Evolutionary conservation across 108 stramenopile species (phyloP).

Genomic region (Fragilaria radians): DNA sequence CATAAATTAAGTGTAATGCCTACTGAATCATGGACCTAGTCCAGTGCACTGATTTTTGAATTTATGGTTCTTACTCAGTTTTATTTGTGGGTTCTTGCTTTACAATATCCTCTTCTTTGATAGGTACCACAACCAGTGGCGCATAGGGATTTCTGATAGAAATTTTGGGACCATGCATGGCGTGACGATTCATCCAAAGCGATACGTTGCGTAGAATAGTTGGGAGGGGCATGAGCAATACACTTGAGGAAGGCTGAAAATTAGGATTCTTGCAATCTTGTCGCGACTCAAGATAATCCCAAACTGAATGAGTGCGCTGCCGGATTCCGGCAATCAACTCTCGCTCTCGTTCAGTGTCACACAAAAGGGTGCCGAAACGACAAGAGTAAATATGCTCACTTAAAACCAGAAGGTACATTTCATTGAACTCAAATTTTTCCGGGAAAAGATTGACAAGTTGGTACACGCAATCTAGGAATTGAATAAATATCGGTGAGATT

Average conservation of each 20-base stretch:
- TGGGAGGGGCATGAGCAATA: conserved; percentile 75
- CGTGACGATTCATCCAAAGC: conserved; percentile 71
- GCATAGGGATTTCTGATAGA: conserved; percentile 34
- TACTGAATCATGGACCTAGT: too few species aligned
- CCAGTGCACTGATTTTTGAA: too few species aligned
- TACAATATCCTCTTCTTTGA: not conserved
- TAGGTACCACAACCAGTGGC: not conserved
- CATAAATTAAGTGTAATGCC: too few species aligned
- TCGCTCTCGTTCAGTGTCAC: conserved; percentile 85
- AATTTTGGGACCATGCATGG: conserved; percentile 59
- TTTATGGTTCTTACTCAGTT: too few species aligned
- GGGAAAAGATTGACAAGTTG: conserved; percentile 90
- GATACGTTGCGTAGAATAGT: conserved; percentile 69
- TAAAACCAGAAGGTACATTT: conserved; percentile 60
- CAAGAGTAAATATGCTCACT: conserved; percentile 87
- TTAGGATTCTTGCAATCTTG: conserved; percentile 25
- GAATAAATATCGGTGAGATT: conserved; percentile 93
- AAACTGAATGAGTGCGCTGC: conserved; percentile 74
- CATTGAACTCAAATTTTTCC: conserved; percentile 82
- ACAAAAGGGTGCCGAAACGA: conserved; percentile 91
- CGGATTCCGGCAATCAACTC: conserved; percentile 72
- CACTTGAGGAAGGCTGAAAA: conserved; percentile 11
- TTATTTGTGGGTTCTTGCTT: too few species aligned
- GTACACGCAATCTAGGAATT: conserved; percentile 96
- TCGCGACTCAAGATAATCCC: conserved; percentile 75